These are phyloP conservation scores for Lepraria neglecta DNA, from an alignment of 495 filamentous ascomycete species.

Conservation along the genomic window DNA sequence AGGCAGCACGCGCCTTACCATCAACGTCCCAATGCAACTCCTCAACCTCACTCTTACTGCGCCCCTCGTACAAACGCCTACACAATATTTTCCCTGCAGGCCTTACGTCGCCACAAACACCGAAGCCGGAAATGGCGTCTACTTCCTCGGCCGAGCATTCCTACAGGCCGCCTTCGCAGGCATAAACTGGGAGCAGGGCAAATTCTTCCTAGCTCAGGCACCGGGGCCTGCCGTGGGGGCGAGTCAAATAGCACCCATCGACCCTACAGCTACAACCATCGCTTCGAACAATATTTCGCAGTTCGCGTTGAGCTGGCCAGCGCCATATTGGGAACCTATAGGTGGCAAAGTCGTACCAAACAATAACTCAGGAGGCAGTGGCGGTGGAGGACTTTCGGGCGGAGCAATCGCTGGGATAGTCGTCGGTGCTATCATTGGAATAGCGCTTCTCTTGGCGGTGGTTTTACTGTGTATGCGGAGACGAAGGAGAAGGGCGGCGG, in stretches of 20 bases:
- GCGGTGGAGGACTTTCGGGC: background rate
- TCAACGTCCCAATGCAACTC: conserved; percentile 49
- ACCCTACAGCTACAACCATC: background rate
- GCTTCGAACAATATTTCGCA: background rate
- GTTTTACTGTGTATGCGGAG: background rate
- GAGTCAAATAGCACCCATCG: background rate
- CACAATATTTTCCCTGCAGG: conserved; percentile 49
- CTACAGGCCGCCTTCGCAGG: conserved; percentile 53
- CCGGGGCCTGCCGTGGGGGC: conserved; percentile 37
- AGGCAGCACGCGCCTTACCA: conserved; percentile 32
- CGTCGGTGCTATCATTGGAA: background rate
- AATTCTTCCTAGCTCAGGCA: conserved; percentile 46
- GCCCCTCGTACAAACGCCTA: conserved; percentile 40
- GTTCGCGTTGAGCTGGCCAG: background rate
- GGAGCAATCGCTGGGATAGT: background rate
- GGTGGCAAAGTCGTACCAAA: background rate
- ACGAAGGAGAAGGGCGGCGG: background rate
- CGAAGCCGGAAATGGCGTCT: background rate
- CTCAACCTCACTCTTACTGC: conserved; percentile 46
- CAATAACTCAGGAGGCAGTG: background rate
- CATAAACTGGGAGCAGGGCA: conserved; percentile 40
- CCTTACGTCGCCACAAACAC: conserved; percentile 22
- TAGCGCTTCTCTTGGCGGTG: background rate
- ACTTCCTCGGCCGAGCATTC: conserved; percentile 49
- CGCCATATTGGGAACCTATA: background rate